Evolutionary conservation across 2,329 filamentous ascomycete species (phyloP), one percentile per base, ranked within the genome.

Genomic region (Hypoxylon sp.): DNA sequence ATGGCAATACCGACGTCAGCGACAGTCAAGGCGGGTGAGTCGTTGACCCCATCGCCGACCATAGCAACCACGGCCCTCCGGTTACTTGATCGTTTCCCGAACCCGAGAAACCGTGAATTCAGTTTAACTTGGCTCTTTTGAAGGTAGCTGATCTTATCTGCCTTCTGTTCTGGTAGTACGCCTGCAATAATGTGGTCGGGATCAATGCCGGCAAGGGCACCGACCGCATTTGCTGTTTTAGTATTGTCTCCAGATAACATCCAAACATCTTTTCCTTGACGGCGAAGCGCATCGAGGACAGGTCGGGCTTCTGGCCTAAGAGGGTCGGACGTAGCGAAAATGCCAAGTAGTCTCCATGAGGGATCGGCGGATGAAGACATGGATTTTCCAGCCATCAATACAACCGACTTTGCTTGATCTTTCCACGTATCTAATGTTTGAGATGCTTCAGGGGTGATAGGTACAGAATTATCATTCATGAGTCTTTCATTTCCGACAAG

Each of bases 1-100:
- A 61, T 61, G 13, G 58, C 58, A 32, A 61, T 61, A n/a, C 58
- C 58, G 3, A 61, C 58, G 7, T 61, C 58, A 9, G 58, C 58
- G 6, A 60, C 50, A n/a, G 58, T 61, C 28, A 61, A 25, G 13
- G 58, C 58, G 3, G 58, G 48, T 2, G 58, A 61, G 49, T 61
- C 58, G 50, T 61, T 61, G 30, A 61, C 49, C 1, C 58, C 58
- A 19, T 61, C 58, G 5, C 58, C 58, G 1, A 61, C 58, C 58
- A 61, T 61, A 13, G 58, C 58, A n/a, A 61, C 58, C 1, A 61
- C 38, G 14, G 58, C 38, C 36, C 58, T 55, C 14, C 19, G 21
- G 21, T 55, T 49, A 10, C 5, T 49, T 13, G 55, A 17, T 13
- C 3, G n/a, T 28, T 48, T 36, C 2, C 43, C 55, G 6, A 49